Evolutionary conservation across 202 grass and related monocot genomes (phyloP).

Genomic region (Dendrocalamus latiflorus): DNA sequence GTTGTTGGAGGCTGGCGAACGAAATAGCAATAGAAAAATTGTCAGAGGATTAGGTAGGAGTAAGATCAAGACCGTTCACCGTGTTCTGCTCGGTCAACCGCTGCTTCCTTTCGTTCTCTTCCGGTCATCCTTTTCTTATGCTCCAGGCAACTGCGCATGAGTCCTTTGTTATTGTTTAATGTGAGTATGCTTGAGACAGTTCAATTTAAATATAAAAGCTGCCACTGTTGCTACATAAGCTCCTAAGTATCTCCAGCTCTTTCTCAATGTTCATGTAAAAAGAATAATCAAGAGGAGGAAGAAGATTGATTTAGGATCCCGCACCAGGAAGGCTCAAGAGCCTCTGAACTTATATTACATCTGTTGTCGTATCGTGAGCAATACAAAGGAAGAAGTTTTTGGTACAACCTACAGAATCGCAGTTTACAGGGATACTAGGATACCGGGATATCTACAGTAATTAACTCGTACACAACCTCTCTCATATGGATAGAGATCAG

Average conservation of each 20-base stretch:
- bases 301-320: too few relatives aligned
- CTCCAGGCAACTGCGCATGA: not conserved
- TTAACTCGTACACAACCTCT: too few relatives aligned
- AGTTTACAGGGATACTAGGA: too few relatives aligned
- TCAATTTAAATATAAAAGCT: not conserved
- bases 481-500: too few relatives aligned
- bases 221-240: not conserved
- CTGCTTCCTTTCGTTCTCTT: conserved; percentile 22
- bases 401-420: too few relatives aligned
- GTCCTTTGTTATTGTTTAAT: conserved; percentile 3
- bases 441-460: too few relatives aligned
- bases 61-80: not conserved
- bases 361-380: too few relatives aligned
- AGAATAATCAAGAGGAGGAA: too few relatives aligned
- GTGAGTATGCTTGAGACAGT: not conserved
- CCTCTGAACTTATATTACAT: too few relatives aligned
- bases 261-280: too few relatives aligned
- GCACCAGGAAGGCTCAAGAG: too few relatives aligned
- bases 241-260: not conserved
- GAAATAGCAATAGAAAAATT: not conserved
- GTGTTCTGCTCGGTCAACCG: conserved; percentile 16
- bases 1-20: conserved; percentile 22
- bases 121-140: conserved; percentile 22
- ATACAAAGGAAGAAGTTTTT: too few relatives aligned
- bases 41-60: conserved; percentile 1